Conservation (phyloP, 192 early-diverging fungal genomes). For the Allomyces macrogynus region DNA sequence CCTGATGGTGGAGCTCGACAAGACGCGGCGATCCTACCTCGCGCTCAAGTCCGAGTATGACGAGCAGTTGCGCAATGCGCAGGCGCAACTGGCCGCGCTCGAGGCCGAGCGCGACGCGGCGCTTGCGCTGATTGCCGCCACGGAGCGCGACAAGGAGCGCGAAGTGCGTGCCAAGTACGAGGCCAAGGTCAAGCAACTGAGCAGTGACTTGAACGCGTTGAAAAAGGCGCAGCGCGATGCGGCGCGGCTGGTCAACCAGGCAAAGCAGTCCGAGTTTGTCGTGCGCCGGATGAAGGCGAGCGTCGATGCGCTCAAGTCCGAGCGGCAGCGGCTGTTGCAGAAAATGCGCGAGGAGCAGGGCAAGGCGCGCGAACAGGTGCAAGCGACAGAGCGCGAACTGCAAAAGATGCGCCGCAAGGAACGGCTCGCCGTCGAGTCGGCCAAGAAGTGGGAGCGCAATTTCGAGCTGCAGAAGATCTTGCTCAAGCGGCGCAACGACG, state of each 20-base stretch:
- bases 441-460: slow-evolving; percentile 28
- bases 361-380: slow-evolving; percentile 34
- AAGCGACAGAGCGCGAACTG: slow-evolving; percentile 29
- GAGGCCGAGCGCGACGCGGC: slow-evolving; percentile 43
- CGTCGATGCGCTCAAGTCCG: slow-evolving; percentile 47
- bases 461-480: slow-evolving; percentile 28
- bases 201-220: slow-evolving; percentile 27
- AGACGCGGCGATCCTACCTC: slow-evolving; percentile 27
- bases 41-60: slow-evolving; percentile 44
- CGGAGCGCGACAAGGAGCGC: slow-evolving; percentile 18
- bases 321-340: slow-evolving; percentile 53
- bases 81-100: slow-evolving; percentile 31
- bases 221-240: slow-evolving; percentile 31
- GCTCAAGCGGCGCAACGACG: slow-evolving; percentile 36
- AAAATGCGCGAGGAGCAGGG: slow-evolving; percentile 48
- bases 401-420: slow-evolving; percentile 34
- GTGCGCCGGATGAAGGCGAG: slow-evolving; percentile 40
- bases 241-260: slow-evolving; percentile 19
- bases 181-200: slow-evolving; percentile 30
- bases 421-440: slow-evolving; percentile 19
- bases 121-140: slow-evolving; percentile 26
- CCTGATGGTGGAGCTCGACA: slow-evolving; percentile 31
- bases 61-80: slow-evolving; percentile 35
- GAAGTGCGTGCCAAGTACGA: slow-evolving; percentile 20
- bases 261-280: slow-evolving; percentile 33